phyloP scores from a whole-genome alignment of 257 asterid genomes.

The Perilla frutescens region DNA sequence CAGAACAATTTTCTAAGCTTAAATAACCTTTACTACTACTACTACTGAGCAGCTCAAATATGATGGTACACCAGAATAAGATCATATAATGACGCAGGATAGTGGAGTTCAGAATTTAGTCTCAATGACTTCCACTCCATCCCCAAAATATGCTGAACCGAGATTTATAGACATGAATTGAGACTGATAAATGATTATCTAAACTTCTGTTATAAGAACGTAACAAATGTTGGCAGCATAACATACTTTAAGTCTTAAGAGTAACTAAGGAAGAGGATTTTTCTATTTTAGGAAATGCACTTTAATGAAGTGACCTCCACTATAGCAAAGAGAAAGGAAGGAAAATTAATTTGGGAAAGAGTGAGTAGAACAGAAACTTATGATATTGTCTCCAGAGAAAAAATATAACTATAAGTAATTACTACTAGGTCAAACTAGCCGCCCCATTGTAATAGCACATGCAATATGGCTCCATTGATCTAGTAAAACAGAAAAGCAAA shows the following conservation, averaged over 20 bases:
- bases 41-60: slow-evolving; percentile 23
- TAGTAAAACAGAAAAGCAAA: slow-evolving; percentile 8
- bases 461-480: slow-evolving; percentile 26
- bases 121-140: slow-evolving; percentile 7
- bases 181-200: background rate
- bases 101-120: slow-evolving; percentile 3
- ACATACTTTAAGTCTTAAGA: background rate
- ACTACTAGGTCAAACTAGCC: background rate
- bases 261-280: background rate
- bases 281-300: slow-evolving; percentile 10
- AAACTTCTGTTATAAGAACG: slow-evolving; percentile 2
- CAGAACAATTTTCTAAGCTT: slow-evolving; percentile 9
- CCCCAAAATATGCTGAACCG: background rate
- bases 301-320: background rate
- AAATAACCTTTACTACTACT: background rate
- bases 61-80: slow-evolving; percentile 27
- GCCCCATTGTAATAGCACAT: background rate
- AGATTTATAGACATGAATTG: slow-evolving; percentile 9
- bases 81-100: slow-evolving; percentile 6
- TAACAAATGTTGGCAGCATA: background rate
- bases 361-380: background rate
- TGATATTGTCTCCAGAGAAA: slow-evolving; percentile 11
- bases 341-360: background rate
- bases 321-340: background rate
- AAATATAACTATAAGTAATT: slow-evolving; percentile 2